A percentile compares a stretch with the other conserved stretches of the same genome.
These are phyloP conservation scores for Platanus orientalis DNA, from an alignment of 164 flowering plant genomes.

Conservation along the genomic window DNA sequence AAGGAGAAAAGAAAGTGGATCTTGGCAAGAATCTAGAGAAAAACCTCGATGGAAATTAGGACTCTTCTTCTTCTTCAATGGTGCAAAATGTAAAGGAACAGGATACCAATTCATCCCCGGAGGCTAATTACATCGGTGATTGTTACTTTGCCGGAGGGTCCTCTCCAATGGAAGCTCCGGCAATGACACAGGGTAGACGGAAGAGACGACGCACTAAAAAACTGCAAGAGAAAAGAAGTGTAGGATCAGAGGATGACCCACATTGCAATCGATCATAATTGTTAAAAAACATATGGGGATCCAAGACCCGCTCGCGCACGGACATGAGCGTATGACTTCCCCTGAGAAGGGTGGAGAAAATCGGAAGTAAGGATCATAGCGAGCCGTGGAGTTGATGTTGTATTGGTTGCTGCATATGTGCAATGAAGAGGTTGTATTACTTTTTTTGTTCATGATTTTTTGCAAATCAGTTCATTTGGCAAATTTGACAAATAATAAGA, in stretches of 20 bases:
- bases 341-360: too few species aligned
- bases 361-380: too few species aligned
- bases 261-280: conserved; percentile 56
- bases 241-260: conserved; percentile 65
- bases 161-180: conserved; percentile 8
- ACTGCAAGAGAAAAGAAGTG: conserved; percentile 46
- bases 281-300: too few species aligned
- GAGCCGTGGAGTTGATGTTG: too few species aligned
- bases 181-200: conserved; percentile 14
- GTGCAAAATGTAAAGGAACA: conserved; percentile 32
- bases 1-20: conserved; percentile 25
- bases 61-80: conserved; percentile 23
- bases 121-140: conserved; percentile 14
- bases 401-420: too few species aligned
- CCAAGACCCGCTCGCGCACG: too few species aligned
- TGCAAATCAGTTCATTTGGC: too few species aligned
- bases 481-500: too few species aligned
- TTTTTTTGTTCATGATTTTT: too few species aligned
- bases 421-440: too few species aligned
- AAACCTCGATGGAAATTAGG: conserved; percentile 21
- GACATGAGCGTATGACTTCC: too few species aligned
- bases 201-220: conserved; percentile 39
- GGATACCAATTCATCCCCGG: conserved; percentile 37
- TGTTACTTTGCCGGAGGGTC: conserved; percentile 9
- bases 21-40: background rate